Evolutionary conservation across 441 rosid genomes (phyloP).

Genomic region (Adansonia grandidieri): DNA sequence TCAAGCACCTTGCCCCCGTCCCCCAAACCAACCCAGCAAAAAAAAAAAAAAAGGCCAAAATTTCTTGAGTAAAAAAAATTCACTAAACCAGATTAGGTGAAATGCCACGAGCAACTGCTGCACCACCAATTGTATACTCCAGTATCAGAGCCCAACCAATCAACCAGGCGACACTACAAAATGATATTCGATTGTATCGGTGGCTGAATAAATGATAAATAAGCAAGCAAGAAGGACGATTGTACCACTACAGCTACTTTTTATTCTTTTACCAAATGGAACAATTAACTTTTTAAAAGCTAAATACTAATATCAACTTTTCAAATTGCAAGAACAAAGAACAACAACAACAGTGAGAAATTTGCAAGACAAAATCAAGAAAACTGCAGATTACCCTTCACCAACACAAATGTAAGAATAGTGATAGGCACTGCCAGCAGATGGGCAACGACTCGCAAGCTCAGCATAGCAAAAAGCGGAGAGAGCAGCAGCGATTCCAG

Average conservation of each 20-base stretch:
- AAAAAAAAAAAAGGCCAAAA: background rate
- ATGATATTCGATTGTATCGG: slow-evolving; percentile 19
- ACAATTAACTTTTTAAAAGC: background rate
- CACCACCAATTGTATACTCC: slow-evolving; percentile 94
- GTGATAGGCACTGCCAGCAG: slow-evolving; percentile 99
- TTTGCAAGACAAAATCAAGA: background rate
- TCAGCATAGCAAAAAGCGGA: slow-evolving; percentile 98
- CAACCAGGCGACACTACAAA: slow-evolving; percentile 86
- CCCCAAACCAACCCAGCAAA: background rate
- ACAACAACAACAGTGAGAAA: slow-evolving; percentile 6
- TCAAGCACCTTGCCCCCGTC: background rate
- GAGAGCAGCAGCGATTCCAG: slow-evolving; percentile 93
- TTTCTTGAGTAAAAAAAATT: slow-evolving; percentile 11
- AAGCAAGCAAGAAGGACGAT: background rate
- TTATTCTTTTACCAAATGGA: background rate
- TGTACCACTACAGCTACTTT: background rate
- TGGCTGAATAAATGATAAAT: slow-evolving; percentile 2
- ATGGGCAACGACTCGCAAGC: slow-evolving; percentile 94
- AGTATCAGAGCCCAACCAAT: slow-evolving; percentile 93
- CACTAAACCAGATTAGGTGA: slow-evolving; percentile 87
- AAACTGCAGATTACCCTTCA: slow-evolving; percentile 70
- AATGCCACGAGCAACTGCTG: slow-evolving; percentile 98
- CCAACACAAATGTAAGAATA: slow-evolving; percentile 95
- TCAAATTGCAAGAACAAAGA: background rate
- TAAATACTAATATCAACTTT: background rate